phyloP scores from a whole-genome alignment of 192 early-diverging fungal species.

The Obelidium mucronatum region DNA sequence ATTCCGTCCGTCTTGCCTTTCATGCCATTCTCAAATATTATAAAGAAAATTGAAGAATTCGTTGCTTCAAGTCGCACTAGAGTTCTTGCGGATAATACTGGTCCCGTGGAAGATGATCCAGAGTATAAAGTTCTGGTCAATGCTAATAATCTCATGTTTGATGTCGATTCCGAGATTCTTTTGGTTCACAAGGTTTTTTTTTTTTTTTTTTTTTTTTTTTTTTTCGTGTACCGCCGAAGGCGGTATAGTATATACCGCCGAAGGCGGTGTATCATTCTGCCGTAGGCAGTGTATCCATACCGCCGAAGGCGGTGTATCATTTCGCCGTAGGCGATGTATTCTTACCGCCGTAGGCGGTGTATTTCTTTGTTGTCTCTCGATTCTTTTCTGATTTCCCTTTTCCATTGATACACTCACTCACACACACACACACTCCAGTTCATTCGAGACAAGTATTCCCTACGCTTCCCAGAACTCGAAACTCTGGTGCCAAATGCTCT shows the following conservation, averaged over 20 bases:
- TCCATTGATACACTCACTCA: too few species aligned
- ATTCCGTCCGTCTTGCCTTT: slow-evolving; percentile 20
- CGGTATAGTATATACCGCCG: neutral
- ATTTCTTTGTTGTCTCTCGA: neutral
- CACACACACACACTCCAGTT: too few species aligned
- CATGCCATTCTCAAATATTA: neutral
- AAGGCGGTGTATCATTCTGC: neutral
- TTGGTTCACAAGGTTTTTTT: slow-evolving; percentile 79
- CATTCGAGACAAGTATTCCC: slow-evolving; percentile 88
- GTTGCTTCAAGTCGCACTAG: slow-evolving; percentile 42
- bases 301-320: neutral
- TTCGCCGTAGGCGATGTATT: neutral
- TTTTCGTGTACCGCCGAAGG: too few species aligned
- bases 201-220: too few species aligned
- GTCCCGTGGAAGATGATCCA: slow-evolving; percentile 82
- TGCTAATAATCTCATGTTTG: slow-evolving; percentile 84
- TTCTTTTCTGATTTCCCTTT: neutral
- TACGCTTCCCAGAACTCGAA: slow-evolving; percentile 92
- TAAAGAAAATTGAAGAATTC: slow-evolving; percentile 62
- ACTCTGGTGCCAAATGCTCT: slow-evolving; percentile 85
- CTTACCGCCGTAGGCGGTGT: neutral
- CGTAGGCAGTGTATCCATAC: neutral
- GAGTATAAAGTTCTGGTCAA: slow-evolving; percentile 87
- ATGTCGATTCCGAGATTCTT: slow-evolving; percentile 89
- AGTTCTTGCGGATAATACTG: slow-evolving; percentile 52